Conservation (phyloP, 768 basidiomycete genomes). For the Pleurotus sapidus region DNA sequence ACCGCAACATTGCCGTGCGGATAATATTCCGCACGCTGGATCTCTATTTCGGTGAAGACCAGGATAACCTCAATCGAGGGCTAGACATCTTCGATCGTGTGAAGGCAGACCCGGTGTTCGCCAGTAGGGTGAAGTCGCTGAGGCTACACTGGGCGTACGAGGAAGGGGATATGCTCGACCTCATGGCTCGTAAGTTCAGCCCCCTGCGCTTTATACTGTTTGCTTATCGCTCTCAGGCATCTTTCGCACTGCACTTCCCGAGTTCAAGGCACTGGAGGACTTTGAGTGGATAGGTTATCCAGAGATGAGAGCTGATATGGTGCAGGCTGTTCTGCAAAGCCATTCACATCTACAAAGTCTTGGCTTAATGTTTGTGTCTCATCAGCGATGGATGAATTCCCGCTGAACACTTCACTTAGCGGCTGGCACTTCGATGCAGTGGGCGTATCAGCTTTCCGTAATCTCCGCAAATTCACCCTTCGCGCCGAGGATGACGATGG, state of each 20-base stretch:
- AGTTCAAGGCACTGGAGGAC: constrained; percentile 56
- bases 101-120: constrained; percentile 60
- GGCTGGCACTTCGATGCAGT: constrained; percentile 77
- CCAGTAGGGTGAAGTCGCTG: constrained; percentile 54
- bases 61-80: constrained; percentile 56
- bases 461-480: constrained; percentile 62
- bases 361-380: constrained; percentile 49
- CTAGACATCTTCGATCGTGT: constrained; percentile 68
- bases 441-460: constrained; percentile 60
- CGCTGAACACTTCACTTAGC: constrained; percentile 22
- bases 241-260: constrained; percentile 60
- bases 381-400: neutral
- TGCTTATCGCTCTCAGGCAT: constrained; percentile 35
- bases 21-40: constrained; percentile 67
- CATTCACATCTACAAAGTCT: constrained; percentile 54
- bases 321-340: constrained; percentile 50
- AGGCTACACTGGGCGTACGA: constrained; percentile 70
- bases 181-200: constrained; percentile 47
- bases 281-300: constrained; percentile 82
- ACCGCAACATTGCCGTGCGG: constrained; percentile 61
- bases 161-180: constrained; percentile 63
- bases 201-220: neutral
- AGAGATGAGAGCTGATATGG: constrained; percentile 66
- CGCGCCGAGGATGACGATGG: constrained; percentile 72
- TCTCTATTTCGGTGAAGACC: constrained; percentile 65